A percentile compares a stretch with the other conserved stretches of the same genome.
Conservation (phyloP, 345 rosid species). For the Gossypium longicalyx region DNA sequence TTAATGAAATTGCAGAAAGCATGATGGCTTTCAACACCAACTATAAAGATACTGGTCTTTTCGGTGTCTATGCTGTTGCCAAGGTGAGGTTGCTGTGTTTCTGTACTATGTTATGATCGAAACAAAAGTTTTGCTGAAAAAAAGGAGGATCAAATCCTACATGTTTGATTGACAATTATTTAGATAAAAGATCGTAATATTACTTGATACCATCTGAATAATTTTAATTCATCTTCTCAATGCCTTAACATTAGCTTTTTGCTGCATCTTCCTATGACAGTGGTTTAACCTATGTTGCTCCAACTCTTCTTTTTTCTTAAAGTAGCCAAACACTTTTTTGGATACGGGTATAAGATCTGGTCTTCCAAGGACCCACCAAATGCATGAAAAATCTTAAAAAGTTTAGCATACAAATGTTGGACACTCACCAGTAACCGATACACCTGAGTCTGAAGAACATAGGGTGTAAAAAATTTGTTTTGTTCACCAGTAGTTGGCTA, state of each 20-base stretch:
- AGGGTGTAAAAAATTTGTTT: not conserved
- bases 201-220: not conserved
- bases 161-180: not conserved
- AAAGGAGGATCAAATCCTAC: not conserved
- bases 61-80: slow-evolving; percentile 95
- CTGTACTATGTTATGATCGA: not conserved
- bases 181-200: not conserved
- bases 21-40: slow-evolving; percentile 99
- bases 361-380: not conserved
- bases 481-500: not conserved
- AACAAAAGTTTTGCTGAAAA: not conserved
- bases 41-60: slow-evolving; percentile 97
- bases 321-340: not conserved
- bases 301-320: not conserved
- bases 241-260: not conserved
- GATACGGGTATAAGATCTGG: not conserved
- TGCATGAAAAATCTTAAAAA: not conserved
- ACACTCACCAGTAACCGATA: not conserved
- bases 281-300: not conserved
- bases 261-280: not conserved
- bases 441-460: not conserved
- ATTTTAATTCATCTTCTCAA: not conserved
- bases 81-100: slow-evolving; percentile 49
- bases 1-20: slow-evolving; percentile 91
- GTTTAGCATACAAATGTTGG: too few species aligned